phyloP scores from a whole-genome alignment of 2,329 filamentous ascomycete species.

The Cordyceps cateniannulata region DNA sequence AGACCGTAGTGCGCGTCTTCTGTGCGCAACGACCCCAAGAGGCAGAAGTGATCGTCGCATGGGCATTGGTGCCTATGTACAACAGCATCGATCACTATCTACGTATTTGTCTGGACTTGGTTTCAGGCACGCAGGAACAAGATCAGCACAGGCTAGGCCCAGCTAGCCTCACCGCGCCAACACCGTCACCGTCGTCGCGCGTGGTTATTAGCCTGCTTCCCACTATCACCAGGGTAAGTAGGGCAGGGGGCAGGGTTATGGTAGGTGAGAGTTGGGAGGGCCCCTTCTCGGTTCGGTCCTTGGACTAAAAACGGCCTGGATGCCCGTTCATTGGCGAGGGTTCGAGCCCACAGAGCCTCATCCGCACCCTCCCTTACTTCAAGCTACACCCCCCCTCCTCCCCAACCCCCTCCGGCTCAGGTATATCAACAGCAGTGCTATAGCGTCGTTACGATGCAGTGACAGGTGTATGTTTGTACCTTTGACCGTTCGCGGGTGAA shows the following conservation, averaged over 20 bases:
- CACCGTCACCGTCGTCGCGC: conserved; percentile 5
- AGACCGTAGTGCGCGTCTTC: too few relatives aligned
- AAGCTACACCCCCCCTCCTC: neutral
- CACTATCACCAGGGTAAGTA: neutral
- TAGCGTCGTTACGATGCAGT: neutral
- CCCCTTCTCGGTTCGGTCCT: conserved; percentile 5
- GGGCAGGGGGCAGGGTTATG: neutral
- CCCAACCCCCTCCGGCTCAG: neutral
- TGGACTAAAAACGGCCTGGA: conserved; percentile 4
- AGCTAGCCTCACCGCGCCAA: neutral
- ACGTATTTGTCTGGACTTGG: neutral
- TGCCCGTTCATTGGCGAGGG: conserved; percentile 2
- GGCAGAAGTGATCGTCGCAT: too few relatives aligned
- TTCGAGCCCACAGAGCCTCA: conserved; percentile 8
- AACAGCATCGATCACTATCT: too few relatives aligned
- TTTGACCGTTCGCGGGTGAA: neutral
- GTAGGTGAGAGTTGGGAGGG: too few relatives aligned
- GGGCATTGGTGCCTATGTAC: too few relatives aligned
- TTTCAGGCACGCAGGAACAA: neutral
- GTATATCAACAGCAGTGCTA: neutral
- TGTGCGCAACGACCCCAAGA: too few relatives aligned
- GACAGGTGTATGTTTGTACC: neutral
- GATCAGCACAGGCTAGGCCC: neutral
- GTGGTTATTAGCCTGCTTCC: neutral
- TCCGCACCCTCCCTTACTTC: neutral